These are phyloP conservation scores for Candida namnaoensis DNA, from an alignment of 805 yeast species.

Conservation along the genomic window DNA sequence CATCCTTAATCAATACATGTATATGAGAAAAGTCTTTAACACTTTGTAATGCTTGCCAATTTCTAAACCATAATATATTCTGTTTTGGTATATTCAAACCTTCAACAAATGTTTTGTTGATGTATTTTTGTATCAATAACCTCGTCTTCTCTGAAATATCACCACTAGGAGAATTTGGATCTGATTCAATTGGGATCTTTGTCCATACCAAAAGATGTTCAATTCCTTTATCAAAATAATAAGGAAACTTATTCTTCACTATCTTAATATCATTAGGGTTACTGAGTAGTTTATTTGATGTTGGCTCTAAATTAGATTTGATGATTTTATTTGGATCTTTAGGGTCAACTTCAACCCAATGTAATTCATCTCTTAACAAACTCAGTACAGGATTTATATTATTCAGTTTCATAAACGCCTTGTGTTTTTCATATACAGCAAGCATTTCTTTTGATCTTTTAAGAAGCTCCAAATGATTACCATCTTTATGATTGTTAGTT, in stretches of 20 bases:
- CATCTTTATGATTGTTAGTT: too few relatives aligned
- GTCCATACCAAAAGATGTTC: constrained; percentile 59
- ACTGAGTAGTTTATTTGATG: constrained; percentile 30
- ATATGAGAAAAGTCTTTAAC: constrained; percentile 57
- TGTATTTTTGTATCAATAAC: constrained; percentile 31
- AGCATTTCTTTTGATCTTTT: constrained; percentile 37
- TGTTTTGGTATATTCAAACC: constrained; percentile 28
- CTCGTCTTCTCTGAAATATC: constrained; percentile 37
- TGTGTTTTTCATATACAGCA: constrained; percentile 34
- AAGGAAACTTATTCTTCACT: constrained; percentile 51
- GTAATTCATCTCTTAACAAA: constrained; percentile 33
- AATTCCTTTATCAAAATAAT: constrained; percentile 40
- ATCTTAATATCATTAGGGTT: constrained; percentile 34
- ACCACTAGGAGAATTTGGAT: constrained; percentile 36
- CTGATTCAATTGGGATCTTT: constrained; percentile 43
- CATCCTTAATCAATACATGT: constrained; percentile 46
- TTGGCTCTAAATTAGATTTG: constrained; percentile 13
- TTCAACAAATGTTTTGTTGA: constrained; percentile 37
- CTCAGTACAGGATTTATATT: constrained; percentile 35
- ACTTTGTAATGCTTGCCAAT: constrained; percentile 59
- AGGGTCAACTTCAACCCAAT: constrained; percentile 34
- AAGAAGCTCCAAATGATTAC: constrained; percentile 27
- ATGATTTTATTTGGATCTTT: constrained; percentile 14
- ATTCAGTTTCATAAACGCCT: constrained; percentile 24
- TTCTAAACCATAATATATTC: constrained; percentile 55